A percentile compares a stretch with the other conserved stretches of the same genome.
These are phyloP conservation scores for Tylopilus vinaceipallidus DNA, from an alignment of 768 basidiomycete genomes.

Conservation along the genomic window DNA sequence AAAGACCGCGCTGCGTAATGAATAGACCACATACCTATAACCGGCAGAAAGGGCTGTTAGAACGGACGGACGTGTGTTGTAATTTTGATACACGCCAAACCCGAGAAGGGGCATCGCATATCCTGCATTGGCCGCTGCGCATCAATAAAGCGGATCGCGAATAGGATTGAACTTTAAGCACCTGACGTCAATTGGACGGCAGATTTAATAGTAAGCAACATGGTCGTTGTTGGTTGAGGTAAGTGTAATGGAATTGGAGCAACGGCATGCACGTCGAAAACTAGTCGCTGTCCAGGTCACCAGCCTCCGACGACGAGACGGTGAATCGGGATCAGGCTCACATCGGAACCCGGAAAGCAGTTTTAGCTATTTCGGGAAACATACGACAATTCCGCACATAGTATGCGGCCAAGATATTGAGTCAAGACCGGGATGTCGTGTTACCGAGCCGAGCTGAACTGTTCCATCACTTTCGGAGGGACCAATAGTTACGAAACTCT, in stretches of 20 bases:
- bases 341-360: slow-evolving; percentile 6
- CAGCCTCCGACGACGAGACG: no score
- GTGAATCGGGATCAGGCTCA: not conserved
- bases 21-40: slow-evolving; percentile 46
- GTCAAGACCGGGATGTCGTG: not conserved
- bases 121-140: slow-evolving; percentile 33
- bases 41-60: slow-evolving; percentile 63
- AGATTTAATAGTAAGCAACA: slow-evolving; percentile 33
- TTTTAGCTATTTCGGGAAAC: not conserved
- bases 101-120: slow-evolving; percentile 63
- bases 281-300: not conserved
- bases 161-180: slow-evolving; percentile 18
- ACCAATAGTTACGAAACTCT: slow-evolving; percentile 10
- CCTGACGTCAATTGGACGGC: slow-evolving; percentile 37
- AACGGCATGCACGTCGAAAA: slow-evolving; percentile 9
- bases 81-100: slow-evolving; percentile 71
- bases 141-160: slow-evolving; percentile 2
- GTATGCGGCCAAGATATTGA: not conserved
- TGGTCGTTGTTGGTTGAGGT: slow-evolving; percentile 16
- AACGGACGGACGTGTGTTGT: slow-evolving; percentile 51
- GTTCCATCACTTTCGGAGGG: not conserved
- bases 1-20: not conserved
- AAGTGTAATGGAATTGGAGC: slow-evolving; percentile 1
- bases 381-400: not conserved
- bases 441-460: slow-evolving; percentile 1